phyloP scores from a whole-genome alignment of 202 grass and related monocot genomes.

The Panicum virgatum region DNA sequence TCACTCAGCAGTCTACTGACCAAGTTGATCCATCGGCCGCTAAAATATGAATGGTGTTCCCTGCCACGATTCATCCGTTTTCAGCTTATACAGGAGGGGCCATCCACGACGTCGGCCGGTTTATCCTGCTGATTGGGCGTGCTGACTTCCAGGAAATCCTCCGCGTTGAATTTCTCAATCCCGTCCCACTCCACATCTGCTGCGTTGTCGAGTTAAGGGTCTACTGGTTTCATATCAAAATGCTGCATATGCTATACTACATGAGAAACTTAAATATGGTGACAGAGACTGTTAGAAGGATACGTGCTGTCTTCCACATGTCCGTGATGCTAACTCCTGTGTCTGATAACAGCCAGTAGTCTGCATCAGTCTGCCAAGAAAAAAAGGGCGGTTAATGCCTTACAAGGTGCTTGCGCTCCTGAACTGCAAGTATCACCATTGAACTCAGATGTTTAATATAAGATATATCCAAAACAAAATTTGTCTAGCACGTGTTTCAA shows the following conservation, averaged over 20 bases:
- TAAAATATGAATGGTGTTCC: slow-evolving; percentile 14
- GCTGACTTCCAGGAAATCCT: slow-evolving; percentile 61
- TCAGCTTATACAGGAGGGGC: slow-evolving; percentile 45
- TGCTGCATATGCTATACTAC: not conserved
- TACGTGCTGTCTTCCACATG: slow-evolving; percentile 84
- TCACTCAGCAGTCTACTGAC: no score
- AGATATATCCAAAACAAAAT: not conserved
- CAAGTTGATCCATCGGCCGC: not conserved
- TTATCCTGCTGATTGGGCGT: slow-evolving; percentile 50
- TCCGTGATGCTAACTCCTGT: slow-evolving; percentile 83
- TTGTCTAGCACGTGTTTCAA: not conserved
- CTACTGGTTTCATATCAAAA: slow-evolving; percentile 30
- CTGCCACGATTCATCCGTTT: not conserved
- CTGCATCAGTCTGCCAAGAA: slow-evolving; percentile 69
- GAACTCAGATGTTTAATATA: slow-evolving; percentile 2
- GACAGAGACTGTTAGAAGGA: slow-evolving; percentile 45
- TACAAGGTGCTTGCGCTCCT: slow-evolving; percentile 1
- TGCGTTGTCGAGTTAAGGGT: slow-evolving; percentile 43
- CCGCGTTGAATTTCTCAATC: slow-evolving; percentile 41
- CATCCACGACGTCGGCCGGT: slow-evolving; percentile 17
- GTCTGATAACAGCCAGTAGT: slow-evolving; percentile 87
- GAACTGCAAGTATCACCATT: not conserved
- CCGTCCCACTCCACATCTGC: slow-evolving; percentile 53
- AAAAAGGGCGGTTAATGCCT: slow-evolving; percentile 17
- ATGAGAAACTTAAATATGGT: not conserved